Conservation (phyloP, 108 stramenopile genomes). For the Halocafeteria seosinensis region DNA sequence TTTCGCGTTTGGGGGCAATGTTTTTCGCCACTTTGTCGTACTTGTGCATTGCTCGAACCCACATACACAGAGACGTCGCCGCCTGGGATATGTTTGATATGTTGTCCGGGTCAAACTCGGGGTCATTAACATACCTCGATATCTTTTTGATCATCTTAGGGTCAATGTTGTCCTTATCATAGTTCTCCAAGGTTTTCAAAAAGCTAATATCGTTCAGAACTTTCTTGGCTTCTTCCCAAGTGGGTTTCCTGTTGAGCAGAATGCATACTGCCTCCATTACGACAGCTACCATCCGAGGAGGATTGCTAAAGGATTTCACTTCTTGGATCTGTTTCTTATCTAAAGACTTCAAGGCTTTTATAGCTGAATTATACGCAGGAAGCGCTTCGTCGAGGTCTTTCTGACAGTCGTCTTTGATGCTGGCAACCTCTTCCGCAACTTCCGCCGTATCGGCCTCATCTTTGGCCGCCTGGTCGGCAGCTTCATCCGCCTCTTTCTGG, state of each 20-base stretch:
- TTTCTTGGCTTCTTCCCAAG: conserved; percentile 33
- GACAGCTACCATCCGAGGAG: conserved; percentile 30
- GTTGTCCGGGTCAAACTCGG: conserved; percentile 36
- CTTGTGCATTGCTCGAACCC: conserved; percentile 47
- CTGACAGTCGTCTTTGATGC: conserved; percentile 39
- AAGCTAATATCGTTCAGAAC: conserved; percentile 33
- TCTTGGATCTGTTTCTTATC: conserved; percentile 37
- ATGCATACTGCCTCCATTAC: conserved; percentile 42
- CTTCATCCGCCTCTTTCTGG: conserved; percentile 33
- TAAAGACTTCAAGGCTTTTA: conserved; percentile 25
- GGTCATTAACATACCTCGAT: conserved; percentile 29
- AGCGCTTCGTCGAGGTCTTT: conserved; percentile 40
- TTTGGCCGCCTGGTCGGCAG: conserved; percentile 24
- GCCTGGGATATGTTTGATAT: conserved; percentile 38
- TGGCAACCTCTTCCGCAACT: conserved; percentile 30
- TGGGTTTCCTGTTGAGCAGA: conserved; percentile 29
- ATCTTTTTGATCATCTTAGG: conserved; percentile 38
- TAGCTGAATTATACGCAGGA: conserved; percentile 37
- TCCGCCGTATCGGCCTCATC: conserved; percentile 34
- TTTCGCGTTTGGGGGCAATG: conserved; percentile 39
- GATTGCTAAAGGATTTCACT: conserved; percentile 37
- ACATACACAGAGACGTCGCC: conserved; percentile 43
- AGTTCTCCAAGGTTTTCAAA: conserved; percentile 31
- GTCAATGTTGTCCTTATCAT: conserved; percentile 51
- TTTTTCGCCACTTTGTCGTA: conserved; percentile 37